Conservation (phyloP, 495 filamentous ascomycete species). For the Penicillium salamii region DNA sequence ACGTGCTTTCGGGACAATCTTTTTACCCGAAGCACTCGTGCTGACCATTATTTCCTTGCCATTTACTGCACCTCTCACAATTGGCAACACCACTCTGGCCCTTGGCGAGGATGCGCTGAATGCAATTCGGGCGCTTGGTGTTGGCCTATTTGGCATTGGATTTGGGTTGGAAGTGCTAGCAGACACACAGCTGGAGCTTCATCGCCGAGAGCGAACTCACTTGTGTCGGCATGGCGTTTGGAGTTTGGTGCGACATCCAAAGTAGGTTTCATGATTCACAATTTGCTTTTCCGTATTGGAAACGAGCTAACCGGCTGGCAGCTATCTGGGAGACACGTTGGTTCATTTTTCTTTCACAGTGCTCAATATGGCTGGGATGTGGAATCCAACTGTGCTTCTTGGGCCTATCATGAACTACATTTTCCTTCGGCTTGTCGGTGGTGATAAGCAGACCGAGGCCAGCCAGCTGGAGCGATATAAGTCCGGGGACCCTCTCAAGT, state of each 20-base stretch:
- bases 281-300: background rate
- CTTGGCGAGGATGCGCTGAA: constrained; percentile 4
- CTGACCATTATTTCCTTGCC: constrained; percentile 54
- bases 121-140: constrained; percentile 42
- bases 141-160: constrained; percentile 52
- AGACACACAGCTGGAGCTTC: constrained; percentile 47
- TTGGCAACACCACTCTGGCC: constrained; percentile 9
- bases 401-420: constrained; percentile 56
- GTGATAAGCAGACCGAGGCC: constrained; percentile 52
- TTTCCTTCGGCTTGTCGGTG: constrained; percentile 53
- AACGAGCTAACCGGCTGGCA: constrained; percentile 18
- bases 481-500: constrained; percentile 44
- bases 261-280: constrained; percentile 39
- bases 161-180: constrained; percentile 53
- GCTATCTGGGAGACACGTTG: constrained; percentile 57
- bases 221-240: constrained; percentile 54
- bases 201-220: constrained; percentile 32
- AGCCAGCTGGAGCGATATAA: constrained; percentile 49
- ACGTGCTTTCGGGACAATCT: constrained; percentile 44
- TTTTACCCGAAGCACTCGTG: constrained; percentile 50
- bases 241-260: constrained; percentile 59
- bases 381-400: constrained; percentile 51
- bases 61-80: constrained; percentile 51
- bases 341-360: constrained; percentile 41
- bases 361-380: constrained; percentile 47